Evolutionary conservation across 345 rosid genomes (phyloP).

Genomic region (Kernera saxatilis): DNA sequence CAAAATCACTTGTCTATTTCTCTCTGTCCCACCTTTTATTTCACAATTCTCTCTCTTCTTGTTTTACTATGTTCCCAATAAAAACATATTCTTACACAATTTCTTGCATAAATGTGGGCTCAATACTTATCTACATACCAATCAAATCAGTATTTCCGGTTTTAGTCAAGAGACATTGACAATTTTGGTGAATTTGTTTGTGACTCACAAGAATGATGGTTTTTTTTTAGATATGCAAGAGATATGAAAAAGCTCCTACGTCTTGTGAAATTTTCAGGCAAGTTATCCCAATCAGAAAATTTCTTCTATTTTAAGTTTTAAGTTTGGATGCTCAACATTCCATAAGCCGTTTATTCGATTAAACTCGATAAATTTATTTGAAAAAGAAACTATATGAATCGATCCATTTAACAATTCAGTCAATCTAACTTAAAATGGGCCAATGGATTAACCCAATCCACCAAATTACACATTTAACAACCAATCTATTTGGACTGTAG

Average conservation of each 20-base stretch:
- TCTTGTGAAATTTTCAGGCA: neutral
- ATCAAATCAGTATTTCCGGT: neutral
- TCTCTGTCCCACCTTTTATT: slow-evolving; percentile 13
- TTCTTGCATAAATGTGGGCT: neutral
- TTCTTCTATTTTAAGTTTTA: no score
- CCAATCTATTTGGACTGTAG: neutral
- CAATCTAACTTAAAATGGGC: neutral
- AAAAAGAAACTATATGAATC: neutral
- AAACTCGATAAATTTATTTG: neutral
- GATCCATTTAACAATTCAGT: neutral
- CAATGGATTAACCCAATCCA: neutral
- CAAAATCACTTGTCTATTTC: slow-evolving; percentile 5
- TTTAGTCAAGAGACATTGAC: neutral
- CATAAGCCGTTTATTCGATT: neutral
- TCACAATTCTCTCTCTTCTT: neutral
- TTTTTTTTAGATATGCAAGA: neutral
- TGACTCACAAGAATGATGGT: neutral
- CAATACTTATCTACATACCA: neutral
- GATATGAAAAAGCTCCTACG: neutral
- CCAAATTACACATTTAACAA: neutral
- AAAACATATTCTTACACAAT: neutral
- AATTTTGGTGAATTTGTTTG: neutral
- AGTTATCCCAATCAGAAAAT: neutral
- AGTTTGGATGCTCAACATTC: neutral
- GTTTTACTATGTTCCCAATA: neutral